Evolutionary conservation across 2,329 filamentous ascomycete species (phyloP), one percentile per base, ranked within the genome.

Genomic region (Fusarium siculi): DNA sequence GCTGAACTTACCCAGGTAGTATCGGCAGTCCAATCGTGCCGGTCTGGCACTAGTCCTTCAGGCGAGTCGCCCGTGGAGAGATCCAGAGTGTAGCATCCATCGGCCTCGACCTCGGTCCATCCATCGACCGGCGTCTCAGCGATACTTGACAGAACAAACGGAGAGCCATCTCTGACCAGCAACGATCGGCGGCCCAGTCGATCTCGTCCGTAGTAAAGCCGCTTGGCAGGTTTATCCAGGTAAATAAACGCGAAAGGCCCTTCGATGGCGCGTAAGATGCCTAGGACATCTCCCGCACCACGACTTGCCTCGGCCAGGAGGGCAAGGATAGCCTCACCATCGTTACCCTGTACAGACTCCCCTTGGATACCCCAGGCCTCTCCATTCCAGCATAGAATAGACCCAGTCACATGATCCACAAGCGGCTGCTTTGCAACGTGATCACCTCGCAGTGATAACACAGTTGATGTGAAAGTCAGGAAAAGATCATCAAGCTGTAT

Each of bases 211-310:
- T 93, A 98, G 81, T 92, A 97, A 19, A 98, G 73, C 46, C 87
- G 87, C 15, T 84, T 85, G 59, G 87, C 84, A 15, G 80, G 77
- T 21, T 86, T 87, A 83, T 98, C 93, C 77, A 92, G 93, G 81
- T 92, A 98, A 10, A 96, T 89, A 81, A 98, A 96, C 4, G 96
- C 93, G 83, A 96, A 98, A 0, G 96, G 96, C 1, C 96, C 96
- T 66, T 91, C 88, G 32, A 96, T 89, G 43, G 82, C 85, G 61
- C 89, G 87, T 44, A 95, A 80, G 2, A 87, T 86, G 59, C 86
- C 79, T 11, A 91, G 72, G 14, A 91, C 65, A 49, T 70, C 52
- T 76, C 73, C 72, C 73, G 67, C 11, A 68, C 66, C 39, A 75
- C 69, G 56, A 74, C 80, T 79, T 76, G 87, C 85, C 64, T 83